Base-by-base conservation (phyloP, 495 filamentous ascomycete genomes). In the Chaetomium cochliodes region DNA sequence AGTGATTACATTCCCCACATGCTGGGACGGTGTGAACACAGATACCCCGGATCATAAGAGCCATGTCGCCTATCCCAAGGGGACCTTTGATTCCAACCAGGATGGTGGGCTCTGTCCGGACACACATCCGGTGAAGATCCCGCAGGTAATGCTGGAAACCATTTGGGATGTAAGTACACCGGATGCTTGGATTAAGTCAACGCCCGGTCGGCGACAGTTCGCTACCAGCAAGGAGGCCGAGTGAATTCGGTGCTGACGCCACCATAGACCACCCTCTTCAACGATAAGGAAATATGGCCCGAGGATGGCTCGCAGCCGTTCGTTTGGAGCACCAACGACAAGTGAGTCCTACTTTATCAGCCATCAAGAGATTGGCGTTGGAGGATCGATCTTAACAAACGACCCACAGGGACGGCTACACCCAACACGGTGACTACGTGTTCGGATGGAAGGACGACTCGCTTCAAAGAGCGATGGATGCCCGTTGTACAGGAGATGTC, bases 361-460 rank as follows among this genome's bases (percentile, higher is more conserved):
- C 67, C 2, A 15, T 3, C 13, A 37, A 25, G 53, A 30, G 28
- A 2, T 30, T 2, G 28, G 28, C 3, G 28, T 7, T 23, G 13
- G 1, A 11, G 15, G 1, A 3, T 13, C 15, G 9, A 3, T 33
- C 20, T 30, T 56, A n/a, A 42, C 16, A 23, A 18, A 7, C 8
- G 23, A 2, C 20, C 16, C 23, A 16, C 60, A 78, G 75, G 0
- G 71, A 74, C 22, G 79, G 80, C 16, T 75, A 77, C 52, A 77
- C 76, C 20, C 76, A 79, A 47, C 80, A 81, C 49, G 80, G 78
- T 46, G 80, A 82, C 56, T 82, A 82, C 64, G 60, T 81, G 13
- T 82, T 81, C 68, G 80, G 79, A 71, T 81, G 55, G 55, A 58
- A 58, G 22, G 55, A 44, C 22, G 37, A 58, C 23, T 58, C 55